phyloP scores from a whole-genome alignment of 352 stramenopile genomes.

The Peronospora tabacina region DNA sequence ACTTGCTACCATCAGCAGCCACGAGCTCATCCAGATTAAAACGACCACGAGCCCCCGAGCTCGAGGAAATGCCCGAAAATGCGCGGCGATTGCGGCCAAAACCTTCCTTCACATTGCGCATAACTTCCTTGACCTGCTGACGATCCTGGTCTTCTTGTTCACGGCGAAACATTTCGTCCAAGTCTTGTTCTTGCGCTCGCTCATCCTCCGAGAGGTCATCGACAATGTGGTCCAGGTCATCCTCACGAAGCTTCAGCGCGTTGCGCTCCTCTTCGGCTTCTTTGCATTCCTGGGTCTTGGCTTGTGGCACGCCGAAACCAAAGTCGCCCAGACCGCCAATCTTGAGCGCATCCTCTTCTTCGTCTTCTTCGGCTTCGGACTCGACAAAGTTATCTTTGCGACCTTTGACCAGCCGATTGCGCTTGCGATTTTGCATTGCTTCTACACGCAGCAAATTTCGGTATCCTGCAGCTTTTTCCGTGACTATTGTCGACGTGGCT shows the following conservation, averaged over 20 bases:
- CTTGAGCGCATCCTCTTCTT: slow-evolving; percentile 77
- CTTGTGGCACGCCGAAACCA: slow-evolving; percentile 72
- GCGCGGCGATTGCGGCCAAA: slow-evolving; percentile 78
- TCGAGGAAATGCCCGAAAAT: slow-evolving; percentile 47
- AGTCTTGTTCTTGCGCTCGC: slow-evolving; percentile 46
- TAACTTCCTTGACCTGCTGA: slow-evolving; percentile 72
- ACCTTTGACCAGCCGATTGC: slow-evolving; percentile 47
- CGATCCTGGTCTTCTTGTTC: slow-evolving; percentile 63
- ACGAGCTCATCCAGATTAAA: slow-evolving; percentile 82
- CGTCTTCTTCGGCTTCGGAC: slow-evolving; percentile 79
- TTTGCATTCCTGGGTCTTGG: slow-evolving; percentile 59
- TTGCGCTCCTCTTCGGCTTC: slow-evolving; percentile 72
- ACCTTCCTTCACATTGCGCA: slow-evolving; percentile 85
- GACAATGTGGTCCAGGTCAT: slow-evolving; percentile 80
- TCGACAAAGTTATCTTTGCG: slow-evolving; percentile 58
- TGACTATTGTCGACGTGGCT: slow-evolving; percentile 14
- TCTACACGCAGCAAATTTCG: slow-evolving; percentile 59
- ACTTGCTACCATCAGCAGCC: slow-evolving; percentile 66
- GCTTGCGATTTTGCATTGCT: slow-evolving; percentile 41
- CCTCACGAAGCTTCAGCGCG: slow-evolving; percentile 62
- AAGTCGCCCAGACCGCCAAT: slow-evolving; percentile 79
- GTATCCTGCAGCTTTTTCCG: slow-evolving; percentile 63
- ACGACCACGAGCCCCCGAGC: slow-evolving; percentile 53
- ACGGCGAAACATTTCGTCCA: slow-evolving; percentile 68
- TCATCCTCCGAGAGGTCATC: slow-evolving; percentile 84